Base-by-base conservation (phyloP, 169 alveolate genomes). In the Eimeria necatrix region DNA sequence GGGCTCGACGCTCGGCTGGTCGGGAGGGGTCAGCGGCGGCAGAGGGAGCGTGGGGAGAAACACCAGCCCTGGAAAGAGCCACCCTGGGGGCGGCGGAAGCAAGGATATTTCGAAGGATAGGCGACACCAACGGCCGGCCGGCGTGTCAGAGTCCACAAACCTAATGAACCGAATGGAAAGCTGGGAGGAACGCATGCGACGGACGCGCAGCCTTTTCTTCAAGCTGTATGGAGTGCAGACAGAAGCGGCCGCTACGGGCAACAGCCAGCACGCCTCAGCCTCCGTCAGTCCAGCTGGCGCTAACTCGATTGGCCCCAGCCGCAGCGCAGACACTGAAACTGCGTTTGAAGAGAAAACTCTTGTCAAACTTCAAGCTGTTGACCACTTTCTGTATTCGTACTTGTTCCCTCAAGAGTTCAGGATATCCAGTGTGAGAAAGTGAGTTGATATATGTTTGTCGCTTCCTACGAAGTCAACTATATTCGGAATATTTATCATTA, bases 401-500 rank as follows among this genome's bases (percentile, higher is more conserved):
- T 84, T 84, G 91, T 84, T 84, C 64, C 91, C 91, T 32, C 78
- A 59, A 76, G 91, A 84, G 12, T 59, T 84, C 20, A 84, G 91
- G 78, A 59, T 84, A 49, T 59, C 20, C 91, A 84, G 91, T 59
- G 91, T 84, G 76, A 56, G 91, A 60, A 84, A 59, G 91, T 84
- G 70, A 53, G 91, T 59, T 59, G 18, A 4, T 5, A 59, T n/a
- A 16, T 59, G 70, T 6, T 59, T 16, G 18, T 9, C 24, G 70
- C 18, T 59, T 59, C 16, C 6, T 59, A 16, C 16, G n/a, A 4
- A 16, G 70, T 59, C 16, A 16, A 0, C 70, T 4, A 16, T 59
- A 32, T 32, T 32, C 2, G 41, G 41, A 32, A 0, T 32, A 32
- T 32, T 32, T 32, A 32, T 32, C 41, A 0, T 32, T 32, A 32